Percentiles rank a stretch among this genome's conserved stretches.
These are phyloP conservation scores for Phaseolus coccineus DNA, from an alignment of 331 rosid genomes.

Conservation along the genomic window DNA sequence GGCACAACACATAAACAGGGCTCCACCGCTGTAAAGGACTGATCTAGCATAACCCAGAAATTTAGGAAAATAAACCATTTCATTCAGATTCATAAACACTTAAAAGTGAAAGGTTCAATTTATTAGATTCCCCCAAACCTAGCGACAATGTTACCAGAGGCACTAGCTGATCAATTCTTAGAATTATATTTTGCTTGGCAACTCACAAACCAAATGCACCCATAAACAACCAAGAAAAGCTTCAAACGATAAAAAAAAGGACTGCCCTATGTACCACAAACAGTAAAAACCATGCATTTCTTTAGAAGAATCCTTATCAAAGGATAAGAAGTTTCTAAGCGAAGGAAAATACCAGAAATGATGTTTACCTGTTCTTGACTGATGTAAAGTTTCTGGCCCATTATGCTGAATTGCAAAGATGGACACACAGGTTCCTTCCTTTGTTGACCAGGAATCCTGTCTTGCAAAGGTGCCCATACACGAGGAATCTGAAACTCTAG, in stretches of 20 bases:
- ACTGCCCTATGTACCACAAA: constrained; percentile 4
- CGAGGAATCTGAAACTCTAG: constrained; percentile 90
- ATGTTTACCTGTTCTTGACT: constrained; percentile 89
- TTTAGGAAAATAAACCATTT: background rate
- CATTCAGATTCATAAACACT: constrained; percentile 4
- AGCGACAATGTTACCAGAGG: constrained; percentile 22
- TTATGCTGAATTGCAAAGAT: constrained; percentile 91
- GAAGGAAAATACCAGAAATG: constrained; percentile 23
- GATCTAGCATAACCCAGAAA: background rate
- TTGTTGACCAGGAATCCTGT: constrained; percentile 75
- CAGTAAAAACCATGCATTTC: background rate
- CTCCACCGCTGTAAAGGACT: background rate
- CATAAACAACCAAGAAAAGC: constrained; percentile 1
- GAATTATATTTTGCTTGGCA: constrained; percentile 23
- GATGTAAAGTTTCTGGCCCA: constrained; percentile 92
- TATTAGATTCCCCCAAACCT: constrained; percentile 9
- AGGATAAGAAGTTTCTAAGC: constrained; percentile 30
- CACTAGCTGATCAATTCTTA: background rate
- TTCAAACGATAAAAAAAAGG: background rate
- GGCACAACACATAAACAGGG: background rate
- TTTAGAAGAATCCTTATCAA: background rate
- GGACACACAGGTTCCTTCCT: constrained; percentile 97
- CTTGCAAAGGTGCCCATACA: constrained; percentile 83
- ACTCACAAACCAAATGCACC: constrained; percentile 10
- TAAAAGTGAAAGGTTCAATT: constrained; percentile 1